These are phyloP conservation scores for Ceriops tagal DNA, from an alignment of 345 rosid species.

Conservation along the genomic window DNA sequence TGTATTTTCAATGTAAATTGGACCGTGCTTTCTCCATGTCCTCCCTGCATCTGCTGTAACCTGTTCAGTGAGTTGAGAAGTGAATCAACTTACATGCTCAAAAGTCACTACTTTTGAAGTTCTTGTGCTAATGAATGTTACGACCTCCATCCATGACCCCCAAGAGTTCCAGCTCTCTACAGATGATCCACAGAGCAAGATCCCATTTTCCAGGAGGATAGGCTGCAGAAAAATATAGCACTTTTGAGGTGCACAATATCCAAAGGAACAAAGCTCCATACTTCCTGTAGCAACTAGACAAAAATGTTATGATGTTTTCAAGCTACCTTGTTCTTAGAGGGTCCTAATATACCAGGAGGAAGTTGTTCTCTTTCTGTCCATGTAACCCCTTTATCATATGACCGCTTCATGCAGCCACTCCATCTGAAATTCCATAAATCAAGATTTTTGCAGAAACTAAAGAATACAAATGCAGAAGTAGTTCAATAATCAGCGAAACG, in stretches of 20 bases:
- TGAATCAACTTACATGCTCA: constrained; percentile 9
- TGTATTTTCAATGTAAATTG: constrained; percentile 58
- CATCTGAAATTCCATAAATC: constrained; percentile 45
- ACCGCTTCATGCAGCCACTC: constrained; percentile 95
- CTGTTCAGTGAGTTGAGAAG: constrained; percentile 35
- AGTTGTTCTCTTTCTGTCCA: constrained; percentile 84
- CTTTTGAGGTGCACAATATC: constrained; percentile 2
- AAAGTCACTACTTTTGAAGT: constrained; percentile 12
- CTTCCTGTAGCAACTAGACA: constrained; percentile 8
- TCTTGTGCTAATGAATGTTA: constrained; percentile 11
- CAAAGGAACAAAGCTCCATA: constrained; percentile 1
- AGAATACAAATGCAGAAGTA: not conserved
- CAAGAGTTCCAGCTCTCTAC: constrained; percentile 96
- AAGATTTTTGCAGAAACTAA: not conserved
- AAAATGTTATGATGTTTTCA: not conserved
- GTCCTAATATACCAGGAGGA: constrained; percentile 87
- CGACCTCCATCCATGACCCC: constrained; percentile 95
- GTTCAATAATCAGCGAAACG: no score
- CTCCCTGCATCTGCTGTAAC: constrained; percentile 67
- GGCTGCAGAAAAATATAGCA: constrained; percentile 47
- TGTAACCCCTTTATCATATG: constrained; percentile 69
- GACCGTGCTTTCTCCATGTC: constrained; percentile 83
- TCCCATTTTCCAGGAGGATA: constrained; percentile 61
- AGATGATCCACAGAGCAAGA: constrained; percentile 82
- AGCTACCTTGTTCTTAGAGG: constrained; percentile 78